phyloP scores from a whole-genome alignment of 345 rosid species.

The Arabis hirsuta region DNA sequence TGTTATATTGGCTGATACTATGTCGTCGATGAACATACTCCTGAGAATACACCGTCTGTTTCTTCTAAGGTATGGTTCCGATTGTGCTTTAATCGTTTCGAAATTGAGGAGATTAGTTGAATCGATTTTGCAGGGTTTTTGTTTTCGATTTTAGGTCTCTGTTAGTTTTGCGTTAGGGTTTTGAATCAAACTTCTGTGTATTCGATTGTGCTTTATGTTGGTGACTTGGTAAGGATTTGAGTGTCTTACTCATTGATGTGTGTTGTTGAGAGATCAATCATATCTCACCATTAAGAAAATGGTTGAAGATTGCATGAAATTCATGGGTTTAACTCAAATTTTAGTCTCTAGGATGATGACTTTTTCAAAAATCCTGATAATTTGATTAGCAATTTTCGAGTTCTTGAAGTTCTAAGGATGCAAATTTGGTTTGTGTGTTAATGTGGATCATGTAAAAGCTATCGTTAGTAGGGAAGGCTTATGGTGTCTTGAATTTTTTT shows the following conservation, averaged over 20 bases:
- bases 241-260: too few species aligned
- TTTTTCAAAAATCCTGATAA: too few species aligned
- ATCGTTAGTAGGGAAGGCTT: not conserved
- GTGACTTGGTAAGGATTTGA: too few species aligned
- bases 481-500: too few species aligned
- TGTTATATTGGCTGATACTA: constrained; percentile 79
- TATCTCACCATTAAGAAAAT: not conserved
- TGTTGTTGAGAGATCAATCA: too few species aligned
- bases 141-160: too few species aligned
- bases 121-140: too few species aligned
- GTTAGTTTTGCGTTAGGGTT: too few species aligned
- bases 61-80: constrained; percentile 57
- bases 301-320: not conserved
- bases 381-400: not conserved
- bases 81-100: constrained; percentile 18
- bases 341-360: not conserved
- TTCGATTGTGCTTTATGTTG: too few species aligned
- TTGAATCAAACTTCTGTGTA: too few species aligned
- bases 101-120: constrained; percentile 4
- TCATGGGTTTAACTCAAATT: not conserved
- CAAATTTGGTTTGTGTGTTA: constrained; percentile 13
- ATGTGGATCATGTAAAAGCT: not conserved
- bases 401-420: not conserved
- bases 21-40: constrained; percentile 66
- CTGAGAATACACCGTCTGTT: constrained; percentile 50